Base-by-base conservation (phyloP, 208 protist genomes). In the Crithidia brevicula region DNA sequence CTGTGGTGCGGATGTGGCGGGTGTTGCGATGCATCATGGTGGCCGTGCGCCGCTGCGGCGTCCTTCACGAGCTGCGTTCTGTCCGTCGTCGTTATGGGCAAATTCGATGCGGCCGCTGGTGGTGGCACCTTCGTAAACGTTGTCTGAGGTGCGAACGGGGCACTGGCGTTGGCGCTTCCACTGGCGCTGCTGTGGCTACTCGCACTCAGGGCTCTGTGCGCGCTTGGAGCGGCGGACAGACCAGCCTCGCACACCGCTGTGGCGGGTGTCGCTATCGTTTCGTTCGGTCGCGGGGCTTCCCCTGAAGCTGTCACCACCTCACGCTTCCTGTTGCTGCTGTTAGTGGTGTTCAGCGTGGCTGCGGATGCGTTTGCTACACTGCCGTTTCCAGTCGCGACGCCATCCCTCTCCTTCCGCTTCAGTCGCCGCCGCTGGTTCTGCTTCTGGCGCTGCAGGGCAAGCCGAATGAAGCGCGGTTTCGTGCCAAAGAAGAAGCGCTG, bases 401-500 rank as follows among this genome's bases (percentile, higher is more conserved):
- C 43, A 6, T 62, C 64, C 1, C 43, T 25, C 30, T 42, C 64
- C 51, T 70, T 62, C 8, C 53, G 25, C 64, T 62, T 70, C 53
- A 38, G 64, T 0, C 64, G 64, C 2, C 64, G 64, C 1, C 64
- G 64, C 33, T 59, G 64, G n/a, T 70, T 70, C 43, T 70, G 64
- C 36, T 42, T 40, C 23, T 70, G 64, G 1, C 64, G 49, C 64
- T 70, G 64, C 42, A 62, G 33, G 5, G 64, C 64, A 4, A 62
- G 42, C 18, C 43, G 64, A 15, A 75, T 67, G 53, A 88, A 88
- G 16, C 70, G 73, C 38, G 83, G 83, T 23, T 83, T 80, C 7
- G 72, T 67, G 22, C 83, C 79, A 42, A 75, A 70, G 56, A 85
- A 88, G 58, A 73, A 82, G 1, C 72, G 69, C 62, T 85, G 56